Percentiles rank a stretch among this genome's conserved stretches.
These are phyloP conservation scores for Cyclotella baltica DNA, from an alignment of 108 stramenopile species.

Conservation along the genomic window DNA sequence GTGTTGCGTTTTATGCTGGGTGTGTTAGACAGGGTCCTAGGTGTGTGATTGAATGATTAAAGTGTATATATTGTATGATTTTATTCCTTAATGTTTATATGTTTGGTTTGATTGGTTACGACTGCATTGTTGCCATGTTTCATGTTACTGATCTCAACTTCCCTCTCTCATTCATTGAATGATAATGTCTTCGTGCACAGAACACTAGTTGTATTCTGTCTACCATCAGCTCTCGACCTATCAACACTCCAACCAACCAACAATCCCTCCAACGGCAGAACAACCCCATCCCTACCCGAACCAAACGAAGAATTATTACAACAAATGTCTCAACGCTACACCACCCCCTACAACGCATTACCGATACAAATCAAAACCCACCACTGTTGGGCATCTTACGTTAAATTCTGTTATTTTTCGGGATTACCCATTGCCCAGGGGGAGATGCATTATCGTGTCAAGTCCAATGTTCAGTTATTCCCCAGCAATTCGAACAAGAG, in stretches of 20 bases:
- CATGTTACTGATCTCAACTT: neutral
- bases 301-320: conserved; percentile 60
- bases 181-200: too few relatives aligned
- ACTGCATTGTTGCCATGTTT: neutral
- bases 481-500: neutral
- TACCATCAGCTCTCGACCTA: conserved; percentile 78
- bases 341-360: conserved; percentile 74
- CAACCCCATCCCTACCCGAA: conserved; percentile 55
- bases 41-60: too few relatives aligned
- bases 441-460: conserved; percentile 86
- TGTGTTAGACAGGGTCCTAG: conserved; percentile 79
- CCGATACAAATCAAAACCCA: conserved; percentile 78
- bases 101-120: too few relatives aligned
- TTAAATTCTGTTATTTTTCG: conserved; percentile 89
- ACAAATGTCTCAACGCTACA: conserved; percentile 69
- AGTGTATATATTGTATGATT: too few relatives aligned
- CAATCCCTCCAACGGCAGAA: conserved; percentile 29
- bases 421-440: conserved; percentile 91
- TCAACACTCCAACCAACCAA: conserved; percentile 36
- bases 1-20: conserved; percentile 85
- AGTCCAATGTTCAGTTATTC: conserved; percentile 49
- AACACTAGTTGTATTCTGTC: conserved; percentile 88
- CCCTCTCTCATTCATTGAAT: too few relatives aligned
- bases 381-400: conserved; percentile 74
- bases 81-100: too few relatives aligned